These are phyloP conservation scores for Cladophialophora carrionii DNA, from an alignment of 2,329 filamentous ascomycete genomes.

Conservation along the genomic window DNA sequence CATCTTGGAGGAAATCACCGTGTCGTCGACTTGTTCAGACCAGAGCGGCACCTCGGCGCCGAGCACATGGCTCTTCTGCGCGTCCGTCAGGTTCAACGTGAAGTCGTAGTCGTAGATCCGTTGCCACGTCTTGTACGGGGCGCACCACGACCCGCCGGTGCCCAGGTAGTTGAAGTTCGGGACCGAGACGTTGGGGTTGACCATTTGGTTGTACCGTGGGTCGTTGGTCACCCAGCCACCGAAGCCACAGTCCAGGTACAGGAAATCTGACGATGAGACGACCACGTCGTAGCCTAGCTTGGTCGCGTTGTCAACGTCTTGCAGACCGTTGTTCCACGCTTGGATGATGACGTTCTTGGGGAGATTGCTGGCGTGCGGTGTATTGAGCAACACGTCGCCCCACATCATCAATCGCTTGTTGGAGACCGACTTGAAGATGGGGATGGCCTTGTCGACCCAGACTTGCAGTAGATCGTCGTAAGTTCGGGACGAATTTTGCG, in stretches of 20 bases:
- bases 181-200: constrained; percentile 53
- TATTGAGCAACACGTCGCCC: constrained; percentile 56
- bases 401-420: constrained; percentile 61
- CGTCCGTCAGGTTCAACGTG: constrained; percentile 52
- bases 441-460: constrained; percentile 58
- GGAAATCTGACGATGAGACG: constrained; percentile 59
- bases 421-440: constrained; percentile 52
- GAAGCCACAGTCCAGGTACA: constrained; percentile 61
- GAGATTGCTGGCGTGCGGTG: constrained; percentile 52
- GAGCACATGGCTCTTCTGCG: constrained; percentile 55
- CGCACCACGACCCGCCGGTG: constrained; percentile 60
- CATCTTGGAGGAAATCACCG: constrained; percentile 55
- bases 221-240: constrained; percentile 61
- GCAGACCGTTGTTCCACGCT: constrained; percentile 59
- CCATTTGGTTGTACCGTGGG: constrained; percentile 58
- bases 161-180: constrained; percentile 60
- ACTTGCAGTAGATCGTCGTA: constrained; percentile 59
- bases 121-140: constrained; percentile 64
- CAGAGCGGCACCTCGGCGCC: constrained; percentile 59
- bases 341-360: constrained; percentile 58
- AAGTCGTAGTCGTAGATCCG: constrained; percentile 65
- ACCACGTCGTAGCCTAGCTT: constrained; percentile 58
- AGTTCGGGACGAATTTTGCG: constrained; percentile 53
- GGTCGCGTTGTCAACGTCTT: constrained; percentile 58
- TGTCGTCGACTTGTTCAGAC: constrained; percentile 60